phyloP scores from a whole-genome alignment of 2,329 filamentous ascomycete genomes.

The Fusarium pseudoanthophilum region DNA sequence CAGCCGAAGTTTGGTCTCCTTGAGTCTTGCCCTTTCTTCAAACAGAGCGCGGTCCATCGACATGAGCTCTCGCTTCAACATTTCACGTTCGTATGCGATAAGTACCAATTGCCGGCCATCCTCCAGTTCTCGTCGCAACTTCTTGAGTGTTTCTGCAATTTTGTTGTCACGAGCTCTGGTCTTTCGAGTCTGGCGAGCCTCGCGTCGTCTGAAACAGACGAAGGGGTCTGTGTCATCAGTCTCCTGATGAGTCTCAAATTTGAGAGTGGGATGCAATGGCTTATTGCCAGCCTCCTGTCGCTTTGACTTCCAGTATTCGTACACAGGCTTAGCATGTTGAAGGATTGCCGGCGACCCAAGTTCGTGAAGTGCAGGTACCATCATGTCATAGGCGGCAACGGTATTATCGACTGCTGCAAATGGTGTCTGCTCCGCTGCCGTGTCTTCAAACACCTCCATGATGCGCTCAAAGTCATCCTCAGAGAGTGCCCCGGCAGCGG shows the following conservation, averaged over 20 bases:
- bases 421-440: conserved; percentile 82
- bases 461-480: conserved; percentile 94
- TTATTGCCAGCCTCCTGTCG: conserved; percentile 75
- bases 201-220: conserved; percentile 95
- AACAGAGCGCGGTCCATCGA: conserved; percentile 81
- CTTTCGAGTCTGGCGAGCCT: conserved; percentile 93
- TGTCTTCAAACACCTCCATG: conserved; percentile 95
- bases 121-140: conserved; percentile 89
- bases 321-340: conserved; percentile 78
- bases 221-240: conserved; percentile 97
- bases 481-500: conserved; percentile 72
- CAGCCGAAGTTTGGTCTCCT: conserved; percentile 87
- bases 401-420: conserved; percentile 92
- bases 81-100: conserved; percentile 81
- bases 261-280: conserved; percentile 80
- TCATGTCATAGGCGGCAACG: conserved; percentile 79
- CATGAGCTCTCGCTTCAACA: conserved; percentile 80
- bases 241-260: conserved; percentile 94
- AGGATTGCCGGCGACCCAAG: conserved; percentile 62
- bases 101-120: conserved; percentile 84
- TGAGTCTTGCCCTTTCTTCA: conserved; percentile 82
- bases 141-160: conserved; percentile 93
- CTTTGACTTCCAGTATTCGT: conserved; percentile 87
- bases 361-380: conserved; percentile 73
- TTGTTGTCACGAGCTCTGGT: conserved; percentile 93